These are phyloP conservation scores for Voacanga thouarsii DNA, from an alignment of 257 asterid genomes.

Conservation along the genomic window DNA sequence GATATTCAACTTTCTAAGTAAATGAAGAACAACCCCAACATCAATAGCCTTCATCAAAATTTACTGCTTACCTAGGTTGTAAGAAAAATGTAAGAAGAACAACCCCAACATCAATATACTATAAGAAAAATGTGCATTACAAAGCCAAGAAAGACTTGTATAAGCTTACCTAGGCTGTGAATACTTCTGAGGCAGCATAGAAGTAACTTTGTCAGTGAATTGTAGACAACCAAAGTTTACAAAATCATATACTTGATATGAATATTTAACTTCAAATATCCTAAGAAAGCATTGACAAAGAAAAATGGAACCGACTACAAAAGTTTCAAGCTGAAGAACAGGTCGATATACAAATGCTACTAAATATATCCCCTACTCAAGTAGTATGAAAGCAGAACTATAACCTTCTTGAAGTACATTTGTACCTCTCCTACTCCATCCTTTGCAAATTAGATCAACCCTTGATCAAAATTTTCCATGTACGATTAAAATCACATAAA, in stretches of 20 bases:
- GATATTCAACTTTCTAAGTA: no score
- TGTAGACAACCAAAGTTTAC: constrained; percentile 38
- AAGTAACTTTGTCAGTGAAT: constrained; percentile 90
- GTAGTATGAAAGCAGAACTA: constrained; percentile 85
- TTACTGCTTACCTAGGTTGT: no score
- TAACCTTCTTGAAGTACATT: constrained; percentile 96
- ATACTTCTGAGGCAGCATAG: constrained; percentile 91
- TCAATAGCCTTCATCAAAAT: not conserved
- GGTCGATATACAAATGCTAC: constrained; percentile 97
- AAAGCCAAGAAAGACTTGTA: constrained; percentile 6
- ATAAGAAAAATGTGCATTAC: not conserved
- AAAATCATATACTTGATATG: constrained; percentile 9
- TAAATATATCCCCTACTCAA: constrained; percentile 95
- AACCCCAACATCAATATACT: not conserved
- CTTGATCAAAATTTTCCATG: no score
- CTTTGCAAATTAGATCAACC: no score
- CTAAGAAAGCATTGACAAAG: not conserved
- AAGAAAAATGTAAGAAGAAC: not conserved
- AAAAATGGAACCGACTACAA: not conserved
- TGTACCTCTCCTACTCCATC: no score
- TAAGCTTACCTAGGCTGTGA: constrained; percentile 94
- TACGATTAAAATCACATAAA: no score
- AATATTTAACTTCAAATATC: not conserved
- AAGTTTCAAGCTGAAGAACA: constrained; percentile 72
- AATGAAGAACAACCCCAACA: not conserved